Evolutionary conservation across 345 rosid genomes (phyloP).

Genomic region (Linum trigynum): DNA sequence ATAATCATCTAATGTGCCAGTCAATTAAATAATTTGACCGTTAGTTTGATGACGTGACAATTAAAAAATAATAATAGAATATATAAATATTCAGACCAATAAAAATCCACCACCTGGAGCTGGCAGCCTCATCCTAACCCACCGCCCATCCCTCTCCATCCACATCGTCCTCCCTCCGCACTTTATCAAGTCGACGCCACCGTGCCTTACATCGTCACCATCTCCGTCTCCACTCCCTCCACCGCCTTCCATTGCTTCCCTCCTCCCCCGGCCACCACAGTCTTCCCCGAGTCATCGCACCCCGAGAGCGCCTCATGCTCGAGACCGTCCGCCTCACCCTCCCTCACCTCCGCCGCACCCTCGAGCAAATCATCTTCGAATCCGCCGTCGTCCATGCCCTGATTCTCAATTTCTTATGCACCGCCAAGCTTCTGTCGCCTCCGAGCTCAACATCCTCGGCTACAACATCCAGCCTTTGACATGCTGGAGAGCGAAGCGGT

Average conservation of each 20-base stretch:
- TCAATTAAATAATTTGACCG: no score
- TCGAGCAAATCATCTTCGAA: constrained; percentile 23
- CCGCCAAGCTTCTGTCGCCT: constrained; percentile 21
- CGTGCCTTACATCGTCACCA: neutral
- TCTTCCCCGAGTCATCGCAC: neutral
- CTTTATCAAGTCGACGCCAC: neutral
- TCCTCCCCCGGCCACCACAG: neutral
- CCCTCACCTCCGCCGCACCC: constrained; percentile 17
- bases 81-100: no score
- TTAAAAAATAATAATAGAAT: no score
- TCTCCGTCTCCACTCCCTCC: neutral
- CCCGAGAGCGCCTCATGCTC: neutral
- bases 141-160: neutral
- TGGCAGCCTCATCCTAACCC: neutral
- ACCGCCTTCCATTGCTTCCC: neutral
- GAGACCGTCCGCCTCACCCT: neutral
- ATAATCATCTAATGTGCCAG: no score
- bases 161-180: neutral
- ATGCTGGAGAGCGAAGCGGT: constrained; percentile 20
- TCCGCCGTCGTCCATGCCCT: constrained; percentile 24
- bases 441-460: constrained; percentile 29
- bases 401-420: constrained; percentile 42
- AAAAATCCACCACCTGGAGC: neutral
- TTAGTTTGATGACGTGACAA: no score
- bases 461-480: constrained; percentile 40